Base-by-base conservation (phyloP, 805 yeast genomes). In the Lachancea lanzarotensis region DNA sequence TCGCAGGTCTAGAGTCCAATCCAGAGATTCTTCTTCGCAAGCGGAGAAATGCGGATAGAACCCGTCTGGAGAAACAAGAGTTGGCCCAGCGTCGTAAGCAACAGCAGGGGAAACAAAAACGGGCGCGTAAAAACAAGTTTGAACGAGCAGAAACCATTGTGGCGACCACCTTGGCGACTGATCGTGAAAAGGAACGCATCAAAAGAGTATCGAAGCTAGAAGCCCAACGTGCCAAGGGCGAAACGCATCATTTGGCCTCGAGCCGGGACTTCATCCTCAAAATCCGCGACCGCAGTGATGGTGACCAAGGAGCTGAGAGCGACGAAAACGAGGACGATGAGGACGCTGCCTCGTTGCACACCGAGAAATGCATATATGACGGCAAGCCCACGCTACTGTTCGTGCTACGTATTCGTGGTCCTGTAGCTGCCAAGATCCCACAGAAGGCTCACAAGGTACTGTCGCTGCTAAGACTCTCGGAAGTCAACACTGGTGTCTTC, bases 21-120 rank as follows among this genome's bases (percentile, higher is more conserved):
- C 91, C 93, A 32, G 93, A 85, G 63, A 73, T 85, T 45, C 76
- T 85, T 54, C 73, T 85, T 50, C 79, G 81, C 59, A 85, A 84
- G 70, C 79, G 95, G 68, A 85, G 84, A 70, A 77, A 82, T 59
- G 84, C 82, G 48, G 91, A 84, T 62, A 72, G 83, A 63, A 70
- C 81, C 53, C 75, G 89, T 62, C 55, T 84, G 43, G 85, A 81
- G 62, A 84, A 82, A 59, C 91, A 83, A 63, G 84, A 81, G 52
- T 73, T 73, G 45, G 81, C 81, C 13, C 72, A 72, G 50, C 66
- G 70, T 55, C 78, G 74, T 62, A 69, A 67, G 35, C 72, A 71
- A 44, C 72, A 68, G 40, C 71, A 68, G 50, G 66, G 71, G 48
- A 65, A 65, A 51, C 70, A 69, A 60, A 73, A 71, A 51, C 63